Evolutionary conservation across 1,139 yeast genomes (phyloP).

Genomic region (Suhomyces wounanorum): DNA sequence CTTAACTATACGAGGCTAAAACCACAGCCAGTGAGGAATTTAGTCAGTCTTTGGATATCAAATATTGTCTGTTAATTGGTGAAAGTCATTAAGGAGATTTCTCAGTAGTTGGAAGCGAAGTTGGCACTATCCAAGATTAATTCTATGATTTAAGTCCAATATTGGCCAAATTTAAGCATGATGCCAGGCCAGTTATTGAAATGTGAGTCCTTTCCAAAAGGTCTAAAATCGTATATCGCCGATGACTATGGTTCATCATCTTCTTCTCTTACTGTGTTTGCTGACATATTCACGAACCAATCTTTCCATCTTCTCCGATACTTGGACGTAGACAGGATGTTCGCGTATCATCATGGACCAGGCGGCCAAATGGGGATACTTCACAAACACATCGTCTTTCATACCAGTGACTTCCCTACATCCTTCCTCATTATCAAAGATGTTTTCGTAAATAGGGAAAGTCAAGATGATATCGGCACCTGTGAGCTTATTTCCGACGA

Average conservation of each 20-base stretch:
- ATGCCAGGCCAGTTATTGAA: too few relatives aligned
- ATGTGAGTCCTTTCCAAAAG: too few relatives aligned
- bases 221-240: too few relatives aligned
- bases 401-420: slow-evolving; percentile 38
- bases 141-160: too few relatives aligned
- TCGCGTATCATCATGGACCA: slow-evolving; percentile 40
- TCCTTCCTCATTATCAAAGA: slow-evolving; percentile 44
- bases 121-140: too few relatives aligned
- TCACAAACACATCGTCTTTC: slow-evolving; percentile 32
- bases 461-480: slow-evolving; percentile 61
- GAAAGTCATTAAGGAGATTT: too few relatives aligned
- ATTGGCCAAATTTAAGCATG: too few relatives aligned
- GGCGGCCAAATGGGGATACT: slow-evolving; percentile 36
- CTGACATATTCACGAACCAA: slow-evolving; percentile 22
- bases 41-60: neutral
- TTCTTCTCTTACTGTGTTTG: slow-evolving; percentile 2
- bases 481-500: slow-evolving; percentile 56
- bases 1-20: neutral
- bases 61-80: too few relatives aligned
- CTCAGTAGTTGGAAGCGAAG: too few relatives aligned
- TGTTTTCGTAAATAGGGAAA: slow-evolving; percentile 45
- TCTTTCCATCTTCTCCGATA: slow-evolving; percentile 31
- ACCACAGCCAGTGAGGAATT: neutral
- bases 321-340: slow-evolving; percentile 35
- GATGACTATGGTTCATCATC: neutral